Base-by-base conservation (phyloP, 2,329 filamentous ascomycete species). In the Aspergillus sp. region DNA sequence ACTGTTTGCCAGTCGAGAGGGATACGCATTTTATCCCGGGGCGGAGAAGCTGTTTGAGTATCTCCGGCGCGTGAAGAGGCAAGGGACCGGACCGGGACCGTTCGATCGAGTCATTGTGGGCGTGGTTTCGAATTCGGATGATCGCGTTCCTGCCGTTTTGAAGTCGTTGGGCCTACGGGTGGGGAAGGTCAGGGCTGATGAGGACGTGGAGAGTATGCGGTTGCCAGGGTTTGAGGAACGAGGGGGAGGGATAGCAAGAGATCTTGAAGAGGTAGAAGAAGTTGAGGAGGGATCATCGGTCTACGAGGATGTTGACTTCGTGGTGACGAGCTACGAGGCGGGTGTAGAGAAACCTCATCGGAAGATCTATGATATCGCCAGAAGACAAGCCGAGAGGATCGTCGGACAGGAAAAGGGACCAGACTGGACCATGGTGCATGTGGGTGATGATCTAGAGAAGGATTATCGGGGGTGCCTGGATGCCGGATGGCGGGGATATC, bases 281-380 rank as follows among this genome's bases (percentile, higher is more conserved):
- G 14, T 22, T 18, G 39, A 7, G 14, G 11, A 45, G 36, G 39
- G 50, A 26, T 12, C 42, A 14, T 45, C 32, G 9, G 47, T 4
- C 2, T 24, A 47, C 2, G 65, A 71, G 32, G 78, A 81, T 67
- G 57, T 81, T 45, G 75, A 81, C 56, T 70, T 81, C 52, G 66
- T 81, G 0, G 71, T 80, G 26, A 81, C 78, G 10, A 81, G 78
- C 63, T 81, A 80, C 62, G 77, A 80, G 54, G 78, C 77, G 3
- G 77, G 74, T 6, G 67, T 72, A n/a, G 78, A 79, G 64, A 81
- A 81, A 56, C 79, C 79, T 3, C 63, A 71, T 61, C 67, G 63
- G 5, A 54, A 68, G 31, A 78, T 81, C 31, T 81, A 78, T 60
- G 69, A 78, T 36, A 66, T 75, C 46, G 76, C 78, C 2, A 63